Conservation (phyloP, 495 filamentous ascomycete genomes). For the Podospora comata region DNA sequence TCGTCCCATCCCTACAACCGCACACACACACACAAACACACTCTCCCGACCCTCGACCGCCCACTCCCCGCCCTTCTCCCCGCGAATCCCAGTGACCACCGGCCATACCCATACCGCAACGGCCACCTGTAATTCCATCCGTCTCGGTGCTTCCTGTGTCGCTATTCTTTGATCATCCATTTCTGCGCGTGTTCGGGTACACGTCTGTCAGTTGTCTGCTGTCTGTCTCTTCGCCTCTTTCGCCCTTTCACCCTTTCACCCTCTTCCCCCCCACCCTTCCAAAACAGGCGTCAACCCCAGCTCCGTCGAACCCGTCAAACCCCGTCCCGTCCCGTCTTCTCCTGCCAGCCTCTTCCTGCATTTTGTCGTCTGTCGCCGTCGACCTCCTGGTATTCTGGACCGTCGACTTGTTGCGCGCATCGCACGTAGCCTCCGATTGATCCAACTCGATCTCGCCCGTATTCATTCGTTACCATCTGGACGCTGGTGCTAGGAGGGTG, state of each 20-base stretch:
- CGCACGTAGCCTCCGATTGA: not conserved
- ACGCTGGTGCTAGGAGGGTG: not conserved
- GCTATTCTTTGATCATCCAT: not conserved
- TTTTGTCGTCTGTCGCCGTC: conserved; percentile 18
- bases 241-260: not conserved
- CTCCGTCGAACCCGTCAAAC: not conserved
- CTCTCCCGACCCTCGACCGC: not conserved
- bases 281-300: conserved; percentile 21
- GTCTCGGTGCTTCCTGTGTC: not conserved
- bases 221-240: conserved; percentile 8
- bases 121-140: not conserved
- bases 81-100: not conserved
- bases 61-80: not conserved
- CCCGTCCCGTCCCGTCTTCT: conserved; percentile 17
- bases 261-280: conserved; percentile 21
- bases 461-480: not conserved
- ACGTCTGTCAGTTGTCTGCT: not conserved
- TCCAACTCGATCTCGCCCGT: not conserved
- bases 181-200: conserved; percentile 2
- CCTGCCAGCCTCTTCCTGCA: conserved; percentile 12
- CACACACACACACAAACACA: not conserved
- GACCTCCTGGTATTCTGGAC: not conserved
- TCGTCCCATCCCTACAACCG: conserved; percentile 16
- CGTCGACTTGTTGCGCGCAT: not conserved
- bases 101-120: not conserved